A percentile compares a stretch with the other conserved stretches of the same genome.
These are phyloP conservation scores for Cyberlindnera mycetangii DNA, from an alignment of 805 yeast species.

Conservation along the genomic window DNA sequence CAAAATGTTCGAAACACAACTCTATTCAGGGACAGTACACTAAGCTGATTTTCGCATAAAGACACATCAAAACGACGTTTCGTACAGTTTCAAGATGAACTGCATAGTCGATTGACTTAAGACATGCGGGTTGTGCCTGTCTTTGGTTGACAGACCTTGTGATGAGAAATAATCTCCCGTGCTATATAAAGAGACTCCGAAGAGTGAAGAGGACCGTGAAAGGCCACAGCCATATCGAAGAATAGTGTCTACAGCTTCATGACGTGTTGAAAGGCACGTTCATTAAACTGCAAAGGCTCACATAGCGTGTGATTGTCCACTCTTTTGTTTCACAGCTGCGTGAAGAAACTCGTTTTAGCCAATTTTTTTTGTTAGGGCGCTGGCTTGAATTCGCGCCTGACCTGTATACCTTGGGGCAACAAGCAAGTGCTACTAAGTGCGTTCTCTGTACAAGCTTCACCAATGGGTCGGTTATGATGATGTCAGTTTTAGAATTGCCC, in stretches of 20 bases:
- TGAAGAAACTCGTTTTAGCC: too few relatives aligned
- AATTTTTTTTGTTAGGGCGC: neutral
- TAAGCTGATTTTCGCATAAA: slow-evolving; percentile 29
- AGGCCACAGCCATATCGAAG: neutral
- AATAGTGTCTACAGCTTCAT: slow-evolving; percentile 1
- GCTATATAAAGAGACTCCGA: too few relatives aligned
- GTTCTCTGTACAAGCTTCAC: too few relatives aligned
- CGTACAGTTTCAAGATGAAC: slow-evolving; percentile 7
- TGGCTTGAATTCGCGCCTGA: too few relatives aligned
- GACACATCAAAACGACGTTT: slow-evolving; percentile 32
- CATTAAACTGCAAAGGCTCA: neutral
- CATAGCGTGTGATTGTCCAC: too few relatives aligned
- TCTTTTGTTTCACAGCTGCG: too few relatives aligned
- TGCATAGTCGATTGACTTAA: slow-evolving; percentile 22
- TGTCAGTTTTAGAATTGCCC: too few relatives aligned
- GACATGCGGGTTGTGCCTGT: slow-evolving; percentile 19
- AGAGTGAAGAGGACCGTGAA: neutral
- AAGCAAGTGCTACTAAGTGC: too few relatives aligned
- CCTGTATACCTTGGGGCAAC: too few relatives aligned
- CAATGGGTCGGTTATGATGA: too few relatives aligned
- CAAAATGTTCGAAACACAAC: slow-evolving; percentile 1
- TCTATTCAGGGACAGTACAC: slow-evolving; percentile 2
- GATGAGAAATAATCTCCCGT: too few relatives aligned
- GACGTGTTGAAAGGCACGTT: neutral
- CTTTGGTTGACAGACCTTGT: neutral